Conservation (phyloP, 2,329 filamentous ascomycete species). For the Penicillium brevicompactum region DNA sequence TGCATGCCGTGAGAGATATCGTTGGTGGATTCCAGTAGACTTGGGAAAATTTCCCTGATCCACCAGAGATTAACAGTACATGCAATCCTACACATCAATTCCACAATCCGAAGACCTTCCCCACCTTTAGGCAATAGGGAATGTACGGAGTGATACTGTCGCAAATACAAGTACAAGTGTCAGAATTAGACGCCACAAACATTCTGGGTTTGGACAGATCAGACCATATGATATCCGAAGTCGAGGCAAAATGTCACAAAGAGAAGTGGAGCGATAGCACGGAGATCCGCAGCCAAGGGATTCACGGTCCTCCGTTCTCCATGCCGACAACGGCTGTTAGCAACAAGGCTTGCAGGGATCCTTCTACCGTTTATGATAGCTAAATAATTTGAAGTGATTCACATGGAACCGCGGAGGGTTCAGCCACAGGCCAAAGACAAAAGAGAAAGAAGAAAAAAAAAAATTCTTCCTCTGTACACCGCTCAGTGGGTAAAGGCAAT, state of each 20-base stretch:
- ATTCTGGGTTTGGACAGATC: constrained; percentile 19
- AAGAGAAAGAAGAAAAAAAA: not conserved
- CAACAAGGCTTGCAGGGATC: constrained; percentile 3
- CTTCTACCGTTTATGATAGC: not conserved
- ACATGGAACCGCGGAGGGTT: constrained; percentile 13
- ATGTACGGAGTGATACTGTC: not conserved
- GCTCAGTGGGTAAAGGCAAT: not conserved
- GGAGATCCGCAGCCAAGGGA: constrained; percentile 7
- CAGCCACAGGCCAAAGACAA: not conserved
- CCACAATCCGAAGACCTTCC: constrained; percentile 1
- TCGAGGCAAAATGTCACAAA: constrained; percentile 6
- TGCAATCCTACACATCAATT: constrained; percentile 2
- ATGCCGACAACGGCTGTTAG: constrained; percentile 9
- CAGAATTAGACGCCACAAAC: constrained; percentile 7
- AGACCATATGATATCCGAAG: constrained; percentile 5
- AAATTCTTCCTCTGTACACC: not conserved
- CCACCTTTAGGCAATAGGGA: not conserved
- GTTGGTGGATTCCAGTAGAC: constrained; percentile 8
- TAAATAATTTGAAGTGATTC: constrained; percentile 1
- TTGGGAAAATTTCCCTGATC: constrained; percentile 2
- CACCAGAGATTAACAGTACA: constrained; percentile 4
- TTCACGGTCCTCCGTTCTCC: constrained; percentile 9
- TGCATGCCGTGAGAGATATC: constrained; percentile 4
- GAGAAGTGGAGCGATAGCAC: constrained; percentile 8
- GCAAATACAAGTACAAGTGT: not conserved